phyloP scores from a whole-genome alignment of 83 land plant genomes.

The Thuja plicata region DNA sequence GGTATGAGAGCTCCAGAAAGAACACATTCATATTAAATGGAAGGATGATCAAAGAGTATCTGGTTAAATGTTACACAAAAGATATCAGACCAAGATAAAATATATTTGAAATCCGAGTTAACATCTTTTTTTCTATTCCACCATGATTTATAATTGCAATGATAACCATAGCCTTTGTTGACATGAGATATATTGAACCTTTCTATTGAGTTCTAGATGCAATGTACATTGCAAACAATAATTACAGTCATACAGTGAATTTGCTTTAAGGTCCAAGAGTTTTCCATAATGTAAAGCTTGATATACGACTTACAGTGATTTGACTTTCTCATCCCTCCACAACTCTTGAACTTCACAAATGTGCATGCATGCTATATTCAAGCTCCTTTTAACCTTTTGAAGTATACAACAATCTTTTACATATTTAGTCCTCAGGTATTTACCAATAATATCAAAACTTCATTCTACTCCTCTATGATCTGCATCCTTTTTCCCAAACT shows the following conservation, averaged over 20 bases:
- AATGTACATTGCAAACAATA: neutral
- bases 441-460: too few relatives aligned
- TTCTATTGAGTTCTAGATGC: neutral
- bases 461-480: neutral
- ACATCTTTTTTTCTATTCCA: neutral
- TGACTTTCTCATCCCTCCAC: neutral
- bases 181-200: neutral
- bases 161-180: neutral
- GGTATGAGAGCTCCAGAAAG: neutral
- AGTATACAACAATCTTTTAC: too few relatives aligned
- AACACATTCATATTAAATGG: neutral
- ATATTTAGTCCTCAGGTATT: neutral
- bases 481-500: neutral
- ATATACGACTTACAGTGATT: neutral
- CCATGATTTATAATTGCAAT: neutral
- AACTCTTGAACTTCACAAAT: neutral
- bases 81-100: neutral
- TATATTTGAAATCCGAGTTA: neutral
- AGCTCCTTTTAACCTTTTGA: neutral
- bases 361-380: neutral
- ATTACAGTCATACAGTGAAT: neutral
- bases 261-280: neutral
- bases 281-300: neutral
- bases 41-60: neutral
- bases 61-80: neutral